A percentile compares a stretch with the other conserved stretches of the same genome.
These are phyloP conservation scores for Nicotiana undulata DNA, from an alignment of 257 asterid genomes.

Conservation along the genomic window DNA sequence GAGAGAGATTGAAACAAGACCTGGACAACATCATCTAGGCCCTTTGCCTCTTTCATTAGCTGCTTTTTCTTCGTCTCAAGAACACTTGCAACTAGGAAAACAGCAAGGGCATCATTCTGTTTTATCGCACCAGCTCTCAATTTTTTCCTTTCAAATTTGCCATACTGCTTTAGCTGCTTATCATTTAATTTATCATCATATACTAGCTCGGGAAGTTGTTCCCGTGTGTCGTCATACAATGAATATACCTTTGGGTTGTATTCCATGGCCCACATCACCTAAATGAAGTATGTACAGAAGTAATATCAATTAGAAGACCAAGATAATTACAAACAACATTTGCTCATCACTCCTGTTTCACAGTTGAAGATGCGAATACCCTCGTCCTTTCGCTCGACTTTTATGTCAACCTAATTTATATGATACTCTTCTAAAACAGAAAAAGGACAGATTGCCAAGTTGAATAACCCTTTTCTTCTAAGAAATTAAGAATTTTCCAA, in stretches of 20 bases:
- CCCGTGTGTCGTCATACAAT: conserved; percentile 32
- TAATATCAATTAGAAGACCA: neutral
- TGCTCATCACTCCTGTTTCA: neutral
- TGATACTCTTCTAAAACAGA: neutral
- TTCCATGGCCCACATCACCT: conserved; percentile 99
- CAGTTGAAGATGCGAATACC: neutral
- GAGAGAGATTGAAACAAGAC: conserved; percentile 22
- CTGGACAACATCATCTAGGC: conserved; percentile 85
- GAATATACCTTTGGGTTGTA: conserved; percentile 67
- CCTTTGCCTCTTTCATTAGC: conserved; percentile 80
- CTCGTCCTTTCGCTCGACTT: neutral
- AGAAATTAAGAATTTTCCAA: neutral
- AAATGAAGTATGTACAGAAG: neutral
- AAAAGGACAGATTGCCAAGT: neutral
- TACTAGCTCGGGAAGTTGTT: conserved; percentile 10
- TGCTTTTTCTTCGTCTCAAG: conserved; percentile 75
- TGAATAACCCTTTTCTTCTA: neutral
- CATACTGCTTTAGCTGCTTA: conserved; percentile 56
- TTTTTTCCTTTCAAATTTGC: conserved; percentile 74
- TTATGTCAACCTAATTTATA: neutral
- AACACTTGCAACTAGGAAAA: conserved; percentile 87
- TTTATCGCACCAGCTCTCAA: conserved; percentile 61
- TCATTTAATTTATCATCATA: conserved; percentile 22
- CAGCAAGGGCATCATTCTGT: conserved; percentile 69
- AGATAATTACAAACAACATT: neutral